phyloP scores from a whole-genome alignment of 2,329 filamentous ascomycete species.

The Colletotrichum simmondsii region DNA sequence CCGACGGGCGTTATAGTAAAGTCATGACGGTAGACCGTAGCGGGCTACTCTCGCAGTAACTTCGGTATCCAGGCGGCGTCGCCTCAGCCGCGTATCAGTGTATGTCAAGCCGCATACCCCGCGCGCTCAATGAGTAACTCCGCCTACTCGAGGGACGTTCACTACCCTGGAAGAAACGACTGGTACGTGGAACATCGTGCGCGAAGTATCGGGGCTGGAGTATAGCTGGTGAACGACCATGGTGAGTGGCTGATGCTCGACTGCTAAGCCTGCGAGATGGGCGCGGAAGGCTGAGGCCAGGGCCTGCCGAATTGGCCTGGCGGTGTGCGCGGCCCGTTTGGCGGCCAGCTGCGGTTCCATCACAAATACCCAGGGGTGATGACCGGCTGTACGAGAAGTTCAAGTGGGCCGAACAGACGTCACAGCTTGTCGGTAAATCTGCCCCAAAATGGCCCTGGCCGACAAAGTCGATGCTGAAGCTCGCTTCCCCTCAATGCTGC shows the following conservation, averaged over 20 bases:
- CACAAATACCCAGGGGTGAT: constrained; percentile 2
- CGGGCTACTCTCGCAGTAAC: constrained; percentile 5
- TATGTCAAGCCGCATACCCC: not conserved
- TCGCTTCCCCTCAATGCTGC: not conserved
- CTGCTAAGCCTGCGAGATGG: not conserved
- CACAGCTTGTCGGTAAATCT: not conserved
- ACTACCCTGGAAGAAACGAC: not conserved
- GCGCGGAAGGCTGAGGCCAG: not conserved
- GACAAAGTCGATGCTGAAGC: not conserved
- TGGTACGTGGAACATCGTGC: not conserved
- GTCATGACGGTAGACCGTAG: constrained; percentile 11
- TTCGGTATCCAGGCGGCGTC: constrained; percentile 1
- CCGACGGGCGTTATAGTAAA: constrained; percentile 22
- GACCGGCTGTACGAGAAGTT: not conserved
- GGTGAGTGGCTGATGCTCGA: constrained; percentile 7
- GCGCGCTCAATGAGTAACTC: not conserved
- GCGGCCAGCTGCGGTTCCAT: constrained; percentile 9
- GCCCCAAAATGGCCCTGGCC: not conserved
- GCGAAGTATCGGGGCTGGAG: not conserved
- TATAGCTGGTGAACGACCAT: not conserved
- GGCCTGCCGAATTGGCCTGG: constrained; percentile 15
- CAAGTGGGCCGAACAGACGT: constrained; percentile 4
- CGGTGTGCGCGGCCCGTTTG: constrained; percentile 30
- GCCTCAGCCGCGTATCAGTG: constrained; percentile 16
- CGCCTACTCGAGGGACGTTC: not conserved